phyloP scores from a whole-genome alignment of 495 filamentous ascomycete species.

The Penicillium canescens region DNA sequence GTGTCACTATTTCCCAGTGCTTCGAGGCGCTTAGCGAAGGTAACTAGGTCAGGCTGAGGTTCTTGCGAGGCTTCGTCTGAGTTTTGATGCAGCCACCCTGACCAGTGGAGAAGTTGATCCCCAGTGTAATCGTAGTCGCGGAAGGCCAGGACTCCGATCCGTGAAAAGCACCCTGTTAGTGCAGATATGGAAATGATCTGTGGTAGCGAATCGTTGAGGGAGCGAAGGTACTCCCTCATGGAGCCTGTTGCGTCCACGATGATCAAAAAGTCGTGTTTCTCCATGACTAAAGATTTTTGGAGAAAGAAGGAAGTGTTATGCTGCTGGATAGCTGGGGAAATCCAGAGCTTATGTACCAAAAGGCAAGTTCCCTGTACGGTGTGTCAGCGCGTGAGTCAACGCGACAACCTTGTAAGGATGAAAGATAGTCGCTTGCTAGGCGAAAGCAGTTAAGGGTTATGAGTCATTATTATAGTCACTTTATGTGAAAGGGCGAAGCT shows the following conservation, averaged over 20 bases:
- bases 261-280: slow-evolving; percentile 18
- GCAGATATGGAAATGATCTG: slow-evolving; percentile 46
- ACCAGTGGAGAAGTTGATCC: slow-evolving; percentile 34
- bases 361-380: too few relatives aligned
- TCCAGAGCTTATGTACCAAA: too few relatives aligned
- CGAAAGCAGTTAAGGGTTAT: too few relatives aligned
- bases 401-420: too few relatives aligned
- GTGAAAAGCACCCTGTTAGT: slow-evolving; percentile 43
- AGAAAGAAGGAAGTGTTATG: background rate
- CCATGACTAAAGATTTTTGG: background rate
- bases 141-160: slow-evolving; percentile 45
- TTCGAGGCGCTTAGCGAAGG: slow-evolving; percentile 3
- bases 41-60: slow-evolving; percentile 13
- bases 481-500: too few relatives aligned
- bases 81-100: slow-evolving; percentile 35
- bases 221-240: slow-evolving; percentile 37
- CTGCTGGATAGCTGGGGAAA: too few relatives aligned
- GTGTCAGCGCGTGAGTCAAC: too few relatives aligned
- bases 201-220: slow-evolving; percentile 41
- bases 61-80: background rate
- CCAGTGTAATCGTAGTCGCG: slow-evolving; percentile 45
- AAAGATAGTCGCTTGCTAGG: too few relatives aligned
- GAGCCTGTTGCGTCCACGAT: slow-evolving; percentile 46
- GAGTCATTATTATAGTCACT: too few relatives aligned
- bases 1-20: slow-evolving; percentile 30